Conservation (phyloP, 1,139 yeast genomes). For the Nakaseomyces bracarensis region DNA sequence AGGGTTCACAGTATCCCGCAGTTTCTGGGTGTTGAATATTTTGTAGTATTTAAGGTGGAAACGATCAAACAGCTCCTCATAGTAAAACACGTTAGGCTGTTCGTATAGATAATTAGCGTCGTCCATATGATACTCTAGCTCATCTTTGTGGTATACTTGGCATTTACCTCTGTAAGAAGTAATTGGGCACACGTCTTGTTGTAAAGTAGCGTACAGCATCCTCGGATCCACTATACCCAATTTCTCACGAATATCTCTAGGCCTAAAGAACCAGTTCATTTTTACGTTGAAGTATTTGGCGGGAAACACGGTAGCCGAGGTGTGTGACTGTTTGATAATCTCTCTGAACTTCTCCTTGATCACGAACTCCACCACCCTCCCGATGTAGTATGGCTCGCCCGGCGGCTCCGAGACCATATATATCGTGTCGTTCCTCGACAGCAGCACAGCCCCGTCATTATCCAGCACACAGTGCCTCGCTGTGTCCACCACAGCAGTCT, state of each 20-base stretch:
- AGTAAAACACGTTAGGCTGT: conserved; percentile 68
- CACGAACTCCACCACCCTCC: conserved; percentile 72
- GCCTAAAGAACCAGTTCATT: conserved; percentile 89
- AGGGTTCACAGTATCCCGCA: conserved; percentile 46
- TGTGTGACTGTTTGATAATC: conserved; percentile 13
- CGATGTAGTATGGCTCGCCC: conserved; percentile 89
- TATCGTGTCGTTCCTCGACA: conserved; percentile 50
- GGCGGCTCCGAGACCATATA: conserved; percentile 91
- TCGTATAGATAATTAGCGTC: conserved; percentile 37
- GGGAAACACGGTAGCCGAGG: conserved; percentile 24
- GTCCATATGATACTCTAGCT: conserved; percentile 36
- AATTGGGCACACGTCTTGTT: conserved; percentile 76
- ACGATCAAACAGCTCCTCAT: conserved; percentile 78
- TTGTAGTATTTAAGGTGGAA: conserved; percentile 81
- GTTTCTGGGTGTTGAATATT: conserved; percentile 51
- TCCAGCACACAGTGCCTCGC: conserved; percentile 19
- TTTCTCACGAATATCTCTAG: conserved; percentile 61
- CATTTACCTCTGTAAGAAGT: conserved; percentile 70
- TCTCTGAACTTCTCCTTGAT: conserved; percentile 21
- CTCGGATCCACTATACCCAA: conserved; percentile 48
- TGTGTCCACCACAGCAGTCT: conserved; percentile 35
- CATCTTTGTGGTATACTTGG: conserved; percentile 55
- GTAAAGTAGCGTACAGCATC: conserved; percentile 75
- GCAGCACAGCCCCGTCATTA: conserved; percentile 30
- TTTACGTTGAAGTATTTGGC: conserved; percentile 52